phyloP scores from a whole-genome alignment of 1,284 basidiomycete species.

The Microbotryum scabiosae region DNA sequence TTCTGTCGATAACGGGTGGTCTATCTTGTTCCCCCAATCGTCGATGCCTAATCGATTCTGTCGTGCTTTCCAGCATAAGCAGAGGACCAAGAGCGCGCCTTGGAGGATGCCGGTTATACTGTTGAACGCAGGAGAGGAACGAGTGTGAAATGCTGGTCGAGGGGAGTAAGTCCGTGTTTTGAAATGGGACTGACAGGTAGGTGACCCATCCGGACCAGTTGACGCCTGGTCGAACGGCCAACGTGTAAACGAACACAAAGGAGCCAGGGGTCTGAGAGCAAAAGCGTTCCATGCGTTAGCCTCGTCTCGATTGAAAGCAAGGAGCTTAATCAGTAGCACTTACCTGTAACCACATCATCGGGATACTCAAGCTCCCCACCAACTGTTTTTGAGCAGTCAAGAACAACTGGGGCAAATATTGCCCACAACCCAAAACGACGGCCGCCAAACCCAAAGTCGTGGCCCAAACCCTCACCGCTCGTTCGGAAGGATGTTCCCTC shows the following conservation, averaged over 20 bases:
- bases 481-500: constrained; percentile 32
- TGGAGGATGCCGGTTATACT: constrained; percentile 76
- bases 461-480: constrained; percentile 39
- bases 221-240: constrained; percentile 50
- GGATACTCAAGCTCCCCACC: constrained; percentile 85
- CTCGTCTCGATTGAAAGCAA: too few relatives aligned
- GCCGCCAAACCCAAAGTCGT: constrained; percentile 41
- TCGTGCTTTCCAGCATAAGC: constrained; percentile 39
- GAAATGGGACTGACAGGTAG: constrained; percentile 34
- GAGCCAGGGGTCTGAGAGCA: constrained; percentile 73
- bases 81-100: constrained; percentile 56
- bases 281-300: neutral
- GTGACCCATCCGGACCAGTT: constrained; percentile 41
- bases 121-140: constrained; percentile 42
- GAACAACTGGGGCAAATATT: constrained; percentile 43
- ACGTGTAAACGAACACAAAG: constrained; percentile 75
- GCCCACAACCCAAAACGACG: constrained; percentile 39
- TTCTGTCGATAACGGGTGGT: too few relatives aligned
- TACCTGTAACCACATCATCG: constrained; percentile 90
- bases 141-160: constrained; percentile 57
- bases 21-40: constrained; percentile 64
- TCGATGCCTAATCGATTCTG: constrained; percentile 73
- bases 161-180: neutral
- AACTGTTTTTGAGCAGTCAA: constrained; percentile 65
- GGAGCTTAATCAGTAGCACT: too few relatives aligned